Conservation (phyloP, 805 yeast genomes). For the Yarrowia sp. region DNA sequence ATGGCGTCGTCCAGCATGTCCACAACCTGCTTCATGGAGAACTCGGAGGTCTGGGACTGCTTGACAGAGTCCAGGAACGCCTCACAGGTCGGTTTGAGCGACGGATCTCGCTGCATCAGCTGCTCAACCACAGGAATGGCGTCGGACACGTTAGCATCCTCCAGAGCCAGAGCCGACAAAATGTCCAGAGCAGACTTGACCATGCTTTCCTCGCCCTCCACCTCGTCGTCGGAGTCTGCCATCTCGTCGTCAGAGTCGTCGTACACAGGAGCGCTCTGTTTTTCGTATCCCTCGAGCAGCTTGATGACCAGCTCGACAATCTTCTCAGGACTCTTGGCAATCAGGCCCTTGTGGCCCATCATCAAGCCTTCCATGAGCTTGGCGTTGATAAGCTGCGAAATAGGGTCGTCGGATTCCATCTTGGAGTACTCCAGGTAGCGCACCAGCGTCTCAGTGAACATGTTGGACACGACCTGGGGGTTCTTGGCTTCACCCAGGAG, state of each 20-base stretch:
- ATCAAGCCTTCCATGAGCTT: conserved; percentile 29
- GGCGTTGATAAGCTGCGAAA: not conserved
- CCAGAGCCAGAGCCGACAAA: conserved; percentile 1
- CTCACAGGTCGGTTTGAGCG: not conserved
- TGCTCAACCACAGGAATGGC: conserved; percentile 12
- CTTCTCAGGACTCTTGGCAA: conserved; percentile 9
- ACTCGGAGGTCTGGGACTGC: not conserved
- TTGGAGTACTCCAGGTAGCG: not conserved
- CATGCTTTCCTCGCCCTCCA: conserved; percentile 28
- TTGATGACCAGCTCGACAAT: conserved; percentile 29
- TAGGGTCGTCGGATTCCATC: not conserved
- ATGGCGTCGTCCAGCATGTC: conserved; percentile 69
- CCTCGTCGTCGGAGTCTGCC: conserved; percentile 4
- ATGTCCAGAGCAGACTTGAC: conserved; percentile 2
- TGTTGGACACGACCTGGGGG: conserved; percentile 2
- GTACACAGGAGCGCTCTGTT: not conserved
- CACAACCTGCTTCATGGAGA: conserved; percentile 55
- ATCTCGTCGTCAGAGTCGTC: conserved; percentile 28
- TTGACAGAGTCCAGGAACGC: conserved; percentile 5
- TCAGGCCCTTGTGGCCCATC: conserved; percentile 31
- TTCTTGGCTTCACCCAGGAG: conserved; percentile 14
- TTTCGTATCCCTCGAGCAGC: conserved; percentile 35
- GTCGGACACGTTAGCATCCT: conserved; percentile 3
- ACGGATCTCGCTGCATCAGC: not conserved
- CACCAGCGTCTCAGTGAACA: conserved; percentile 8